These are phyloP conservation scores for Buxus sempervirens DNA, from an alignment of 164 flowering plant genomes.

Conservation along the genomic window DNA sequence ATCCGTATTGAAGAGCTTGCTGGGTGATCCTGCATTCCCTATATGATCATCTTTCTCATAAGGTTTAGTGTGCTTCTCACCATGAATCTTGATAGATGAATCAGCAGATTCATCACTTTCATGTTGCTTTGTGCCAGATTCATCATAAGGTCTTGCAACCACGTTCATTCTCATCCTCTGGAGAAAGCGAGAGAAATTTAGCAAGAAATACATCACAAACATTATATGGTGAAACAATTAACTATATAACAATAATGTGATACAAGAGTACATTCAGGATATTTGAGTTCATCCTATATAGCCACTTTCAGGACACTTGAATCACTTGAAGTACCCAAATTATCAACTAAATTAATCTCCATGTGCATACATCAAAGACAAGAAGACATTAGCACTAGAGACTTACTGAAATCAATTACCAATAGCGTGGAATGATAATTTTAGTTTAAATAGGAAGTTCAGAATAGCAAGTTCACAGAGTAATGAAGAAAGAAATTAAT, in stretches of 20 bases:
- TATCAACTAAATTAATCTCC: too few relatives aligned
- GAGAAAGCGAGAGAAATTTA: background rate
- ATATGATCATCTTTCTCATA: background rate
- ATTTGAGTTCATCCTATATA: too few relatives aligned
- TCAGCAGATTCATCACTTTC: slow-evolving; percentile 6
- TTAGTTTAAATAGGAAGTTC: too few relatives aligned
- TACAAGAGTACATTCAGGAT: too few relatives aligned
- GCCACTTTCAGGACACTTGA: too few relatives aligned
- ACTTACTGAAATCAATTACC: background rate
- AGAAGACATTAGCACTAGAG: background rate
- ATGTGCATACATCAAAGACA: too few relatives aligned
- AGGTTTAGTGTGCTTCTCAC: slow-evolving; percentile 12
- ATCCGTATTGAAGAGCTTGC: background rate
- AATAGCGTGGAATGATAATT: background rate
- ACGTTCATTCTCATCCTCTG: slow-evolving; percentile 20
- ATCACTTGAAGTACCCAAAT: too few relatives aligned
- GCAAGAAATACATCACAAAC: background rate
- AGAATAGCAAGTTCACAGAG: too few relatives aligned
- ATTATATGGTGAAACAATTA: background rate
- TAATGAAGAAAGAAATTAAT: too few relatives aligned
- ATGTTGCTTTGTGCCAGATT: slow-evolving; percentile 5
- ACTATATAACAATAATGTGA: background rate
- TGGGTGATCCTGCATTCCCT: slow-evolving; percentile 6
- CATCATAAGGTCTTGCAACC: background rate
- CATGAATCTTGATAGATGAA: slow-evolving; percentile 5